Base-by-base conservation (phyloP, 2,329 filamentous ascomycete genomes). In the Fusarium burgessii region DNA sequence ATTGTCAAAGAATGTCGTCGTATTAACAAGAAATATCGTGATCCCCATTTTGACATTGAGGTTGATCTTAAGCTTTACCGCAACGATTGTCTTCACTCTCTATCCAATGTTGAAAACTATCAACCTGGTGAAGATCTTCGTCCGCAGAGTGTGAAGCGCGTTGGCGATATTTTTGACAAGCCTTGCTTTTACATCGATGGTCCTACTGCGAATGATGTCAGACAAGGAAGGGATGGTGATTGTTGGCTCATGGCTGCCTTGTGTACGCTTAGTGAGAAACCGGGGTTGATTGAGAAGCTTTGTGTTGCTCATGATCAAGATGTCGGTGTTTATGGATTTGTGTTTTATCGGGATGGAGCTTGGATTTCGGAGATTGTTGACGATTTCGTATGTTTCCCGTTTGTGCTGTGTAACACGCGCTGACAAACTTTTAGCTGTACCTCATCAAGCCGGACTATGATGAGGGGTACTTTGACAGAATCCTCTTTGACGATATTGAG, bases 221-320 rank as follows among this genome's bases (percentile, higher is more conserved):
- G 91, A 35, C 93, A 96, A 78, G 93, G 93, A 3, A 86, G 88
- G 12, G 89, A 91, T 68, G 93, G 93, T 4, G 93, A 97, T 77
- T 97, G 94, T 79, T 97, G 93, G 93, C 88, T 96, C 62, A 90
- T 97, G 83, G 91, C 94, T 10, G 92, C 93, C 2, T 80, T 97
- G 43, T 93, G 91, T 67, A 93, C 92, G 0, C 85, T 97, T 67
- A 91, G 89, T 72, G 93, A 93, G 77, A 92, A 93, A 79, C 82
- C 87, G 23, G 90, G 88, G 0, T 79, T 95, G 67, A 92, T 96
- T 57, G 89, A 94, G 78, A 87, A 84, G 58, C 84, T 94, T 12
- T 96, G 93, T 71, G 91, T 96, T 50, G 90, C 89, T 8, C 87
- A 89, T 15, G 89, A 96, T 71, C 88, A 93, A 77, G 84, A 88